A percentile compares a stretch with the other conserved stretches of the same genome.
Conservation (phyloP, 768 basidiomycete species). For the Chalciporus sphaerocephalus region DNA sequence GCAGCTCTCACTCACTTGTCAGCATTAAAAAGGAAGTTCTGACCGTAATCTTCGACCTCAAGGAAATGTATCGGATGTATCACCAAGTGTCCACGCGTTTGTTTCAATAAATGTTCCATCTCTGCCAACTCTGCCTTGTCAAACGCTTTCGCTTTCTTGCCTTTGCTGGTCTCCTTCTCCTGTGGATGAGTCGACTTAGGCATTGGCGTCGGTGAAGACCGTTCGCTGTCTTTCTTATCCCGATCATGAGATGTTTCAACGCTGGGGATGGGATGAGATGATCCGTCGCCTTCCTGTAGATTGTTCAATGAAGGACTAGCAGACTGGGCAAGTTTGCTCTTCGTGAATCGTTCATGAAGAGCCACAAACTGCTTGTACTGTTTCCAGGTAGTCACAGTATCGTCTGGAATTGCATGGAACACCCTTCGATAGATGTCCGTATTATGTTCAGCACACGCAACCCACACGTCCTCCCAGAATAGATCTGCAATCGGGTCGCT, state of each 20-base stretch:
- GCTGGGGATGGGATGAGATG: slow-evolving; percentile 10
- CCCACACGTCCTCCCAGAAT: slow-evolving; percentile 92
- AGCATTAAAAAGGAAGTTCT: slow-evolving; percentile 91
- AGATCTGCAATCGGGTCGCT: slow-evolving; percentile 82
- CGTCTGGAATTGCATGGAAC: slow-evolving; percentile 91
- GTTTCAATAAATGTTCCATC: slow-evolving; percentile 79
- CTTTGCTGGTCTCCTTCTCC: slow-evolving; percentile 35
- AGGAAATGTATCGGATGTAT: slow-evolving; percentile 81
- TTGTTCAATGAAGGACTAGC: slow-evolving; percentile 49
- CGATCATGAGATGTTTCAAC: slow-evolving; percentile 15
- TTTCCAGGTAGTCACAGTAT: slow-evolving; percentile 91
- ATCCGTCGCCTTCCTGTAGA: slow-evolving; percentile 48
- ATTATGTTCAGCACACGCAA: slow-evolving; percentile 82
- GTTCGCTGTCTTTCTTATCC: slow-evolving; percentile 23
- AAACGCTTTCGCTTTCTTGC: slow-evolving; percentile 56
- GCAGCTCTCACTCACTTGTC: slow-evolving; percentile 51
- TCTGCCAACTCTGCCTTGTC: slow-evolving; percentile 80
- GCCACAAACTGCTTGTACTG: slow-evolving; percentile 84
- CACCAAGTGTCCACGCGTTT: slow-evolving; percentile 87
- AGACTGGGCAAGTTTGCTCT: slow-evolving; percentile 41
- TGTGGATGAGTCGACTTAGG: slow-evolving; percentile 25
- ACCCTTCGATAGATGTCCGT: slow-evolving; percentile 95
- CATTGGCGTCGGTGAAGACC: slow-evolving; percentile 9
- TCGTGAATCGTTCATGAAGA: slow-evolving; percentile 71
- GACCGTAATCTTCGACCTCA: slow-evolving; percentile 87